Percentiles rank a stretch among this genome's conserved stretches.
Evolutionary conservation across 2,329 filamentous ascomycete genomes (phyloP).

Genomic region (Cucurbitaria berberidis): DNA sequence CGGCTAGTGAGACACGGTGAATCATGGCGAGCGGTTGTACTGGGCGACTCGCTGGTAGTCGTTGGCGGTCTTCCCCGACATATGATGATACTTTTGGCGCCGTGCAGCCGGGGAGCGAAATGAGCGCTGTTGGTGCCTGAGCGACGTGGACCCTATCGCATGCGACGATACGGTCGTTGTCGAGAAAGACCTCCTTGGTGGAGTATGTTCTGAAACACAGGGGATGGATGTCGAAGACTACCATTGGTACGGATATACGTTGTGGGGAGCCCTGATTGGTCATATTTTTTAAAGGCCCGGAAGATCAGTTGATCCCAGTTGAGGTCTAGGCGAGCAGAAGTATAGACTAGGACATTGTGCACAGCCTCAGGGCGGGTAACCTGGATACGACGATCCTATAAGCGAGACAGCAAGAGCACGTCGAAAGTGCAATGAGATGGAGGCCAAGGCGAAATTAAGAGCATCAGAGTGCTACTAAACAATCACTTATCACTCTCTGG

Average conservation of each 20-base stretch:
- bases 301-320: slow-evolving; percentile 18
- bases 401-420: slow-evolving; percentile 5
- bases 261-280: slow-evolving; percentile 18
- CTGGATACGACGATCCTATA: slow-evolving; percentile 6
- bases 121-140: slow-evolving; percentile 19
- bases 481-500: neutral
- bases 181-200: slow-evolving; percentile 20
- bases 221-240: slow-evolving; percentile 8
- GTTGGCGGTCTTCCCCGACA: slow-evolving; percentile 14
- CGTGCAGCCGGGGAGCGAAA: slow-evolving; percentile 17
- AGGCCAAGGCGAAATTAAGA: neutral
- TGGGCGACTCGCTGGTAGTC: slow-evolving; percentile 12
- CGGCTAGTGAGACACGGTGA: slow-evolving; percentile 19
- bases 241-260: slow-evolving; percentile 19
- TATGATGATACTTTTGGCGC: slow-evolving; percentile 16
- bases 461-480: neutral
- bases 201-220: slow-evolving; percentile 30
- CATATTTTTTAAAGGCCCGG: slow-evolving; percentile 13
- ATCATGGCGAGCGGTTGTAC: slow-evolving; percentile 28
- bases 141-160: slow-evolving; percentile 35
- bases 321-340: slow-evolving; percentile 14
- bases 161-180: slow-evolving; percentile 19
- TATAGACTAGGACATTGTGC: slow-evolving; percentile 13
- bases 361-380: slow-evolving; percentile 15
- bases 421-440: neutral